Evolutionary conservation across 768 basidiomycete species (phyloP), one percentile per base, ranked within the genome.

Genomic region (Crassisporium funariophilum): DNA sequence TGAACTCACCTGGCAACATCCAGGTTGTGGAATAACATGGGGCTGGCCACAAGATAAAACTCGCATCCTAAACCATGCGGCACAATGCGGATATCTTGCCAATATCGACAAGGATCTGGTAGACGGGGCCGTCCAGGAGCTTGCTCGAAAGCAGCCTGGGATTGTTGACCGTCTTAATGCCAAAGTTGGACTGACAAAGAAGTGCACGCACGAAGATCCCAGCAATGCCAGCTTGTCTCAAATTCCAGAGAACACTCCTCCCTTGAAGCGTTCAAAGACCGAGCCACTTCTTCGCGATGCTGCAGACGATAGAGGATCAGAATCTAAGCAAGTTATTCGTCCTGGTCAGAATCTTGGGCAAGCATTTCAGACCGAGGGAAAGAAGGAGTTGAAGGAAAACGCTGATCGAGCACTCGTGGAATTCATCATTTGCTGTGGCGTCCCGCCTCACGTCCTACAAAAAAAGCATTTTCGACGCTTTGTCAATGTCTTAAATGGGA

Each of bases 371-470:
- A 13, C 27, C 27, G 13, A 29, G 7, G 7, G 27, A 29, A 29
- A 29, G 13, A 7, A 29, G 27, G 8, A 29, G 13, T 29, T n/a
- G n/a, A 29, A 29, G 27, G 27, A 29, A 29, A 29, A 29, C 8
- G 27, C 13, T 29, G 27, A 29, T 29, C 27, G 9, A 49, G 8
- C 10, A 49, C 31, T 16, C 38, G 42, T 29, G 25, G 35, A 17
- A 23, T 45, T 44, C 2, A 23, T 50, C n/a, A 35, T 44, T 17
- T 24, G 43, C 9, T 44, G 42, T 5, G 43, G 49, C 12, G 19
- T 50, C 10, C 36, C 49, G 1, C 49, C 35, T 4, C 25, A 25
- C 9, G 21, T 42, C 11, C 23, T 42, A 3, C 22, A 27, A 3
- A 11, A 13, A 3, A 7, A 19, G 20, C 13, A 39, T 3, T 48